Conservation (phyloP, 345 rosid species). For the Populus pruinosa region DNA sequence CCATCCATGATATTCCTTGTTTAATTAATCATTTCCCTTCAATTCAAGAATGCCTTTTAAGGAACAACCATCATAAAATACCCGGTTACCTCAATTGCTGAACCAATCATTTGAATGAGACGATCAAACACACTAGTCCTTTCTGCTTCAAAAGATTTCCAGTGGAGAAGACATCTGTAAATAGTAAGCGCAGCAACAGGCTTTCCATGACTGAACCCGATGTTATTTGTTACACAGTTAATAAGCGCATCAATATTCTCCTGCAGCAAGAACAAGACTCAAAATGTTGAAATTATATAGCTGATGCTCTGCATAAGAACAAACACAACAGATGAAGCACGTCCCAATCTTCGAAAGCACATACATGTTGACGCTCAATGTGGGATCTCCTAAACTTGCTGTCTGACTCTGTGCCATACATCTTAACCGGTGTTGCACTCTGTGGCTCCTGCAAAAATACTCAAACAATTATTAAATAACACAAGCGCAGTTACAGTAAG, state of each 20-base stretch:
- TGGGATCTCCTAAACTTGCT: slow-evolving; percentile 64
- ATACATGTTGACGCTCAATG: slow-evolving; percentile 85
- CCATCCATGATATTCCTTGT: background rate
- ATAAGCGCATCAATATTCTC: slow-evolving; percentile 88
- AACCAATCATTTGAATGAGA: slow-evolving; percentile 97
- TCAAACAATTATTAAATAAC: slow-evolving; percentile 7
- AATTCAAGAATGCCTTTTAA: background rate
- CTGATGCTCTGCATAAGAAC: slow-evolving; percentile 14
- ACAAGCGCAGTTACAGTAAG: background rate
- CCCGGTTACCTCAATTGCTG: slow-evolving; percentile 79
- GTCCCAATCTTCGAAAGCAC: slow-evolving; percentile 15
- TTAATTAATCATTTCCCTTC: background rate
- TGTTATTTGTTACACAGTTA: slow-evolving; percentile 59
- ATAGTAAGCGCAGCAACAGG: slow-evolving; percentile 94
- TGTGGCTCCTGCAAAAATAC: slow-evolving; percentile 58
- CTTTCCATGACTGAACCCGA: slow-evolving; percentile 82
- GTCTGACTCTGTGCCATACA: slow-evolving; percentile 57
- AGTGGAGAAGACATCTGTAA: slow-evolving; percentile 89
- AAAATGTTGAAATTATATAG: slow-evolving; percentile 12
- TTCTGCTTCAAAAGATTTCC: slow-evolving; percentile 99
- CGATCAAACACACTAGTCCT: slow-evolving; percentile 93
- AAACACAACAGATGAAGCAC: slow-evolving; percentile 13
- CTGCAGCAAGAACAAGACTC: slow-evolving; percentile 42
- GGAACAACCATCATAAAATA: slow-evolving; percentile 6
- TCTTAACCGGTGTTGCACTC: slow-evolving; percentile 57